Conservation (phyloP, 345 rosid genomes). For the Gossypium anomalum region DNA sequence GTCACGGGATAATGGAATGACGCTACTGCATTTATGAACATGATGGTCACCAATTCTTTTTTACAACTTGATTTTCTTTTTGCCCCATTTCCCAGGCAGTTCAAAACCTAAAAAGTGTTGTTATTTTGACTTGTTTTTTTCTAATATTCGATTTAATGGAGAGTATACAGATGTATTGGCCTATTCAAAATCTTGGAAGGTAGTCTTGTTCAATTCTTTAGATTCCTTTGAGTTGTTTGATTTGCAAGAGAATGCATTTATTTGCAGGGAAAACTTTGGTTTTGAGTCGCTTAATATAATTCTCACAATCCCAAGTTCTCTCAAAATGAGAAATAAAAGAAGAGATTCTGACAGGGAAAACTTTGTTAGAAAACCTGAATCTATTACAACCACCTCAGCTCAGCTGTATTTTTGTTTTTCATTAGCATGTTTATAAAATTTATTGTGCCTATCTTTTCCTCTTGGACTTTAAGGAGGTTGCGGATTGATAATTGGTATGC, state of each 20-base stretch:
- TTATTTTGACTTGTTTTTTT: neutral
- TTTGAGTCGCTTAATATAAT: too few species aligned
- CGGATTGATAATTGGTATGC: conserved; percentile 91
- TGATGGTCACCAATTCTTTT: neutral
- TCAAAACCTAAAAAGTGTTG: neutral
- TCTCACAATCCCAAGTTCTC: neutral
- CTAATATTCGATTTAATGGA: conserved; percentile 5
- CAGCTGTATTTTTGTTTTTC: neutral
- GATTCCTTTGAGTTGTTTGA: neutral
- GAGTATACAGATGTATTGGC: neutral
- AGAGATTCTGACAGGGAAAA: too few species aligned
- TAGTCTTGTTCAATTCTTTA: too few species aligned
- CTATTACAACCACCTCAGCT: conserved; percentile 7
- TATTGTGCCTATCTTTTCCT: conserved; percentile 45
- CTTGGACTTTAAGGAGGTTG: conserved; percentile 87
- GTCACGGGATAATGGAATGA: conserved; percentile 59
- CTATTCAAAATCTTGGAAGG: neutral
- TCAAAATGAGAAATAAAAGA: conserved; percentile 5
- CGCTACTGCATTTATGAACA: neutral
- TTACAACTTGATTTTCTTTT: neutral
- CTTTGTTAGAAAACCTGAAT: conserved; percentile 1
- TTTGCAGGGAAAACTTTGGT: too few species aligned
- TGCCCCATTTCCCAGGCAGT: neutral
- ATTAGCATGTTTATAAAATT: too few species aligned
- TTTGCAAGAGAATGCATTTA: neutral